Evolutionary conservation across 208 protist species (phyloP).

Genomic region (Angomonas ambiguus): DNA sequence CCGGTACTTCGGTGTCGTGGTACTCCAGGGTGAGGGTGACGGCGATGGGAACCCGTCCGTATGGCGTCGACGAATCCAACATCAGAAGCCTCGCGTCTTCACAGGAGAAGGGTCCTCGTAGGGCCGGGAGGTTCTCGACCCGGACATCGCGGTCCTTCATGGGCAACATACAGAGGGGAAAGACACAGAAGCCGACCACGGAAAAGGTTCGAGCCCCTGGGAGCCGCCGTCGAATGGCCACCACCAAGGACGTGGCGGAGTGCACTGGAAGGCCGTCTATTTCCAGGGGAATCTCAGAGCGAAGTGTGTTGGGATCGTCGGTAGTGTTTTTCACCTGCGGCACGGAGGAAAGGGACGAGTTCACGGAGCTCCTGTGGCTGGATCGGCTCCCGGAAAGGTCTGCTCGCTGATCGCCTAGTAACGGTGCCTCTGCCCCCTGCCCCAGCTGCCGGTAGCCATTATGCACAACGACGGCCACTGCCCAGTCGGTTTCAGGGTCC

Average conservation of each 20-base stretch:
- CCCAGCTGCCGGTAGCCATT: slow-evolving; percentile 86
- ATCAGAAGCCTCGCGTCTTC: slow-evolving; percentile 81
- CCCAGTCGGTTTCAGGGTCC: slow-evolving; percentile 57
- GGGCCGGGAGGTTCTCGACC: slow-evolving; percentile 74
- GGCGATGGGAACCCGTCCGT: slow-evolving; percentile 66
- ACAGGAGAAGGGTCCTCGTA: slow-evolving; percentile 83
- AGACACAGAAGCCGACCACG: slow-evolving; percentile 82
- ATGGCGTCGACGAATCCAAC: slow-evolving; percentile 71
- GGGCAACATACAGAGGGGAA: slow-evolving; percentile 85
- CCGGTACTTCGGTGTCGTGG: slow-evolving; percentile 38
- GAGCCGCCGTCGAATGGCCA: slow-evolving; percentile 68
- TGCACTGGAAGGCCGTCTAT: slow-evolving; percentile 77
- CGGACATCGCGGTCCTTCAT: slow-evolving; percentile 80
- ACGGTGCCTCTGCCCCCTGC: slow-evolving; percentile 60
- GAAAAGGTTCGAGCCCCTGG: slow-evolving; percentile 28
- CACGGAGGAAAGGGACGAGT: slow-evolving; percentile 15
- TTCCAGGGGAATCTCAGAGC: slow-evolving; percentile 55
- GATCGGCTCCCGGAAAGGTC: slow-evolving; percentile 1
- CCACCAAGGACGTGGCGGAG: slow-evolving; percentile 73
- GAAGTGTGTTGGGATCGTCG: slow-evolving; percentile 20
- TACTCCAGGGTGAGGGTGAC: slow-evolving; percentile 78
- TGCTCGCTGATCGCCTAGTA: slow-evolving; percentile 24
- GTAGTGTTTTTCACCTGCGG: not conserved
- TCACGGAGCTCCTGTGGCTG: slow-evolving; percentile 4
- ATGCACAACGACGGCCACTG: slow-evolving; percentile 78